Percentiles rank a stretch among this genome's conserved stretches.
Conservation (phyloP, 805 yeast genomes). For the Pichia eremophila region DNA sequence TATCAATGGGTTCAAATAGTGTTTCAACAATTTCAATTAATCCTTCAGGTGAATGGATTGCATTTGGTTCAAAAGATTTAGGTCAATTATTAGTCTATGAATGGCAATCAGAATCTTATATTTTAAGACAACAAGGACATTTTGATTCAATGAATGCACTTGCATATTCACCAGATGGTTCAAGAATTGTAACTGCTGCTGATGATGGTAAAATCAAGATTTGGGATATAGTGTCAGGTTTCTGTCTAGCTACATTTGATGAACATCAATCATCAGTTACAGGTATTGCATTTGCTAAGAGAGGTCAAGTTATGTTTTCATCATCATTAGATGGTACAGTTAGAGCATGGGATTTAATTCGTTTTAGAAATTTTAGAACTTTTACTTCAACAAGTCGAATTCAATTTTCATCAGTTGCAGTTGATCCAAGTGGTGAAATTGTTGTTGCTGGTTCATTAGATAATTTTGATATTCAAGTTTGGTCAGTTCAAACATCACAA, state of each 20-base stretch:
- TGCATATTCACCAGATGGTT: constrained; percentile 90
- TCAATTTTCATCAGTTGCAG: constrained; percentile 83
- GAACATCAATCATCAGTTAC: constrained; percentile 90
- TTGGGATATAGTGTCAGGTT: constrained; percentile 92
- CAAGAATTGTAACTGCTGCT: constrained; percentile 83
- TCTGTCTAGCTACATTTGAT: constrained; percentile 82
- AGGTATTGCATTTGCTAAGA: constrained; percentile 75
- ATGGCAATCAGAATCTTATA: constrained; percentile 97
- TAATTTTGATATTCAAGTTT: constrained; percentile 81
- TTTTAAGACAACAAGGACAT: constrained; percentile 94
- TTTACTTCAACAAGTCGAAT: constrained; percentile 85
- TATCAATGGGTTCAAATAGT: constrained; percentile 86
- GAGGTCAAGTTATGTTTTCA: constrained; percentile 85
- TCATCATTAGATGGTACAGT: constrained; percentile 94
- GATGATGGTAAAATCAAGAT: constrained; percentile 96
- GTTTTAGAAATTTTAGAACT: constrained; percentile 90
- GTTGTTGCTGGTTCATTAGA: constrained; percentile 92
- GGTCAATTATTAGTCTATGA: constrained; percentile 97
- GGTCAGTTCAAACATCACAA: constrained; percentile 97
- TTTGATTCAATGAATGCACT: constrained; percentile 81
- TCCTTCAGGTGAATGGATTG: constrained; percentile 89
- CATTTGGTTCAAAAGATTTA: constrained; percentile 80
- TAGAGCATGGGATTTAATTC: constrained; percentile 90
- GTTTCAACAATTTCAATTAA: constrained; percentile 77
- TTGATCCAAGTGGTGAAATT: constrained; percentile 94